Evolutionary conservation across 164 flowering plant species (phyloP).

Genomic region (Piper betle): DNA sequence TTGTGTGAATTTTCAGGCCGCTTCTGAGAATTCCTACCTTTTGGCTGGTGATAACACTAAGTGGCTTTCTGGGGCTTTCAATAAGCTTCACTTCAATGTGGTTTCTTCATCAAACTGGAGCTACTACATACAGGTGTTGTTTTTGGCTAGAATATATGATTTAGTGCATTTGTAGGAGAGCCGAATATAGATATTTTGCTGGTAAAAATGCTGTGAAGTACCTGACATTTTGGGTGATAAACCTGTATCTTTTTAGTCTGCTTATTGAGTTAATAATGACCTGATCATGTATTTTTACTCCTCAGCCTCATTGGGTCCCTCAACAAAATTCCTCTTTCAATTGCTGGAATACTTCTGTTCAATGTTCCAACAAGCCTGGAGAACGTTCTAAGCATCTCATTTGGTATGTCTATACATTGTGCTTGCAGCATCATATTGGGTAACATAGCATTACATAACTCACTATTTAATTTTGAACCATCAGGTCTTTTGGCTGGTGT

Average conservation of each 20-base stretch:
- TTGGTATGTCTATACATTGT: slow-evolving; percentile 38
- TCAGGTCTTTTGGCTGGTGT: slow-evolving; percentile 90
- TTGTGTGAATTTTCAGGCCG: slow-evolving; percentile 46
- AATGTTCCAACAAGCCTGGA: slow-evolving; percentile 91
- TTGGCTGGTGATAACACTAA: slow-evolving; percentile 83
- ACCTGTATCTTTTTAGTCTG: background rate
- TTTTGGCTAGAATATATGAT: background rate
- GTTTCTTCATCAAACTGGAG: slow-evolving; percentile 99
- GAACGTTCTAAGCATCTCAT: slow-evolving; percentile 80
- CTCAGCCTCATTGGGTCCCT: slow-evolving; percentile 94
- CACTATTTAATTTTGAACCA: background rate
- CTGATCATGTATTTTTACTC: slow-evolving; percentile 12
- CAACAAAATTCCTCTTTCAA: slow-evolving; percentile 88
- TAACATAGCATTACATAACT: background rate
- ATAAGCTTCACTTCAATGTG: slow-evolving; percentile 99
- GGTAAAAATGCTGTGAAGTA: no score
- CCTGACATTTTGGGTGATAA: background rate
- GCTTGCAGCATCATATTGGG: background rate
- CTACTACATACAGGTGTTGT: slow-evolving; percentile 91
- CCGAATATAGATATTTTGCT: background rate
- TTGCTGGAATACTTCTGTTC: slow-evolving; percentile 81
- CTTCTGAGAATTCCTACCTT: slow-evolving; percentile 63
- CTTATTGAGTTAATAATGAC: background rate
- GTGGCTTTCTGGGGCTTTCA: slow-evolving; percentile 90
- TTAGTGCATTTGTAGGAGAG: background rate